A percentile compares a stretch with the other conserved stretches of the same genome.
Conservation (phyloP, 805 yeast species). For the Brettanomyces bruxellensis region DNA sequence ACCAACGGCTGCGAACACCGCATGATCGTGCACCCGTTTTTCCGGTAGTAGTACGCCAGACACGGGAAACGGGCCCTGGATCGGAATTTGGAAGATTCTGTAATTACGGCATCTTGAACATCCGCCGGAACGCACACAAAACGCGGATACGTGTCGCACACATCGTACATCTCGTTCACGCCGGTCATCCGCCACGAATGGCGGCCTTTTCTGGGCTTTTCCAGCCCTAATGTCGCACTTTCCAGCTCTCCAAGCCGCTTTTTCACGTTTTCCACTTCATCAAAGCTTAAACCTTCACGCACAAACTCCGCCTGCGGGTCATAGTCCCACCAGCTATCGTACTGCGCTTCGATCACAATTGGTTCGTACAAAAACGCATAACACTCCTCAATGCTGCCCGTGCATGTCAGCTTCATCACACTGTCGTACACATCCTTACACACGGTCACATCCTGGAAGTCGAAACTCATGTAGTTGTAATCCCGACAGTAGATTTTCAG, state of each 20-base stretch:
- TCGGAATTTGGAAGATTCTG: conserved; percentile 77
- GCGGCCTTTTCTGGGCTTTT: conserved; percentile 4
- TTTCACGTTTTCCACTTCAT: conserved; percentile 2
- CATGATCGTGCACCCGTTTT: conserved; percentile 69
- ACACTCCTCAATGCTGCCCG: conserved; percentile 43
- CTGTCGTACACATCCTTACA: conserved; percentile 69
- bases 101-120: conserved; percentile 72
- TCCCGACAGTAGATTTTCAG: conserved; percentile 75
- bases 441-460: conserved; percentile 48
- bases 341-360: conserved; percentile 52
- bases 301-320: conserved; percentile 53
- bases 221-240: too few species aligned
- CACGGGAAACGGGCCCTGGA: conserved; percentile 83
- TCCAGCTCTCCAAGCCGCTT: conserved; percentile 2
- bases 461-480: conserved; percentile 72
- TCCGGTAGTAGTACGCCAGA: conserved; percentile 62
- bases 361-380: conserved; percentile 83
- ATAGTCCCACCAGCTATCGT: conserved; percentile 69
- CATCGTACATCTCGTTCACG: conserved; percentile 54
- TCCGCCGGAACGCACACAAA: conserved; percentile 60
- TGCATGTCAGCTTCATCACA: conserved; percentile 54
- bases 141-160: conserved; percentile 72
- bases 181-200: conserved; percentile 59
- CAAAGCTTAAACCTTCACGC: conserved; percentile 50
- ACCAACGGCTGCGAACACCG: conserved; percentile 91